Percentiles rank a stretch among this genome's conserved stretches.
Conservation (phyloP, 2,329 filamentous ascomycete genomes). For the Tolypocladium pustulatum region DNA sequence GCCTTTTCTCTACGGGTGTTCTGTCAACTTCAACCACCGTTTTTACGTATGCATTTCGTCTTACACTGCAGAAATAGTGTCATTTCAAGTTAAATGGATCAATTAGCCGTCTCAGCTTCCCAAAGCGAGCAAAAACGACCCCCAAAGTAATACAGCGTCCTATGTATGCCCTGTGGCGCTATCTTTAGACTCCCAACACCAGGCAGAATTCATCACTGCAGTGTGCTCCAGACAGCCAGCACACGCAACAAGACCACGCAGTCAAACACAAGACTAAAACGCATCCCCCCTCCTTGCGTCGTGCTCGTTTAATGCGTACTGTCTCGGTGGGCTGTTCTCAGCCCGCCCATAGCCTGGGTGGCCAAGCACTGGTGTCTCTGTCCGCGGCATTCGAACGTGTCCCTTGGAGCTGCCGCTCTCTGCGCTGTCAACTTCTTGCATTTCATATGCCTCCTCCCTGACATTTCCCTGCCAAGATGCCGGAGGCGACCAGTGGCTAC, state of each 20-base stretch:
- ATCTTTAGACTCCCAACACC: conserved; percentile 1
- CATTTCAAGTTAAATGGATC: neutral
- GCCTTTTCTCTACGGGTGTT: neutral
- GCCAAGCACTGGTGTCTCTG: conserved; percentile 29
- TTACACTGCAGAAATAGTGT: neutral
- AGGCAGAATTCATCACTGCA: neutral
- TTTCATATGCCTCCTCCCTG: conserved; percentile 34
- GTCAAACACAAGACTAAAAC: neutral
- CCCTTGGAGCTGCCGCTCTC: conserved; percentile 13
- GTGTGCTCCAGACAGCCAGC: neutral
- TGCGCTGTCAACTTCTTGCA: conserved; percentile 25
- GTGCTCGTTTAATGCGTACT: conserved; percentile 6
- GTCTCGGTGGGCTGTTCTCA: conserved; percentile 11
- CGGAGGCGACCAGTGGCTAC: neutral
- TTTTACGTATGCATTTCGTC: neutral
- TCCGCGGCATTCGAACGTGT: conserved; percentile 8
- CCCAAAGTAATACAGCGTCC: neutral
- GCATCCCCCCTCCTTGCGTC: conserved; percentile 1
- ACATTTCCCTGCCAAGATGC: conserved; percentile 30
- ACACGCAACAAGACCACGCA: neutral
- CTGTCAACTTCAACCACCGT: neutral
- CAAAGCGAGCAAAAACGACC: neutral
- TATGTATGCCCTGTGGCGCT: neutral
- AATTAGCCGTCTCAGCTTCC: neutral
- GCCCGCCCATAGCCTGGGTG: conserved; percentile 37